Base-by-base conservation (phyloP, 768 basidiomycete species). In the Boletus insuetus region DNA sequence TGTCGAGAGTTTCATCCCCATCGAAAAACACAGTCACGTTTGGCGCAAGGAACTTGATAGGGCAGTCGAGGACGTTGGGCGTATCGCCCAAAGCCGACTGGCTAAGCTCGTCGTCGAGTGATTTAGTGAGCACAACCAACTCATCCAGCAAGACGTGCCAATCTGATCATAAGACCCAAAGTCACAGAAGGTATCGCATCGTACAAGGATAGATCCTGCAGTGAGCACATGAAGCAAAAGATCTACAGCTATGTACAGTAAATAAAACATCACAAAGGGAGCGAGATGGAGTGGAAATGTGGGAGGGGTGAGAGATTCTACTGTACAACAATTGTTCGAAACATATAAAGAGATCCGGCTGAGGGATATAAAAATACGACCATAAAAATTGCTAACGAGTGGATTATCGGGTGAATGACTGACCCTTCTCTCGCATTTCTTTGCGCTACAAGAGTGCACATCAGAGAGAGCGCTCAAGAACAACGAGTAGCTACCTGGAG, bases 81-180 rank as follows among this genome's bases (percentile, higher is more conserved):
- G 66, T 55, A 95, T 96, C 56, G 94, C 91, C 19, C 83, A 84
- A 72, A 85, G 82, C 63, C 77, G 91, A 54, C 60, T 91, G 65
- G 65, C 63, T 32, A 68, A 77, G 42, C 52, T 71, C 24, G 45
- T 49, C 11, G 49, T n/a, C 24, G 48, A 39, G 19, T 55, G 41
- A 55, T 34, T 16, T 7, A 41, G 58, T 54, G 47, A 55, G 54
- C 26, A 29, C 32, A 19, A 13, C 19, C 22, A 29, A 20, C 3
- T 24, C 12, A 37, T 49, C 22, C 11, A 16, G 14, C 38, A 32
- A 40, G 10, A 16, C 17, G 24, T 17, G 20, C 31, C 49, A 20
- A 48, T 44, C 40, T 49, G 14, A 35, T 20, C 14, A 11, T 17
- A 38, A 22, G 17, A 32, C 45, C 10, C 32, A 46, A 39, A 20